A percentile compares a stretch with the other conserved stretches of the same genome.
Conservation (phyloP, 2,329 filamentous ascomycete genomes). For the Pseudogymnoascus pannorum region DNA sequence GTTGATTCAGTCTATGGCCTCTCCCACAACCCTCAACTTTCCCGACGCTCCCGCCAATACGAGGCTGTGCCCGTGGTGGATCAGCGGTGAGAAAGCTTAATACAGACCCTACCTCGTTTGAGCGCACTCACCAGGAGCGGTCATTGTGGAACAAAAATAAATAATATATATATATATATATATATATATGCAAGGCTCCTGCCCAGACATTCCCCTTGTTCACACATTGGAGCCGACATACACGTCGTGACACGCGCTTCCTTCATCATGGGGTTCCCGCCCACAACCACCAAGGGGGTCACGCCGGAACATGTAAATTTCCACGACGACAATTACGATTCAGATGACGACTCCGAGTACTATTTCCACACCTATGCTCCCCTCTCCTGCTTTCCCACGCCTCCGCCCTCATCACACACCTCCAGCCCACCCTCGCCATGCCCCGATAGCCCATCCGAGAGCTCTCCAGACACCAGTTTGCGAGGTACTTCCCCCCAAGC, state of each 20-base stretch:
- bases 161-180: background rate
- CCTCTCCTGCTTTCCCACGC: slow-evolving; percentile 60
- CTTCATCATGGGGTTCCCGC: background rate
- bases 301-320: background rate
- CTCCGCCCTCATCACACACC: slow-evolving; percentile 43
- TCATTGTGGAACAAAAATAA: slow-evolving; percentile 1
- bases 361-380: slow-evolving; percentile 56
- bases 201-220: background rate
- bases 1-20: slow-evolving; percentile 3
- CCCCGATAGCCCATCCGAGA: slow-evolving; percentile 18
- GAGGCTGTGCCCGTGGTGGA: background rate
- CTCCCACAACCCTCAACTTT: background rate
- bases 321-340: background rate
- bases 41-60: background rate
- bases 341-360: slow-evolving; percentile 36
- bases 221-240: background rate
- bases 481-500: slow-evolving; percentile 12
- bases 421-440: slow-evolving; percentile 16
- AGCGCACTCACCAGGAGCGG: background rate
- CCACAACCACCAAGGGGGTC: background rate
- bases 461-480: slow-evolving; percentile 22
- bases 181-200: background rate
- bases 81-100: slow-evolving; percentile 1
- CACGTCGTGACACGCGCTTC: background rate
- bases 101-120: background rate